A percentile compares a stretch with the other conserved stretches of the same genome.
Conservation (phyloP, 208 protist genomes). For the Herpetomonas tarakana region DNA sequence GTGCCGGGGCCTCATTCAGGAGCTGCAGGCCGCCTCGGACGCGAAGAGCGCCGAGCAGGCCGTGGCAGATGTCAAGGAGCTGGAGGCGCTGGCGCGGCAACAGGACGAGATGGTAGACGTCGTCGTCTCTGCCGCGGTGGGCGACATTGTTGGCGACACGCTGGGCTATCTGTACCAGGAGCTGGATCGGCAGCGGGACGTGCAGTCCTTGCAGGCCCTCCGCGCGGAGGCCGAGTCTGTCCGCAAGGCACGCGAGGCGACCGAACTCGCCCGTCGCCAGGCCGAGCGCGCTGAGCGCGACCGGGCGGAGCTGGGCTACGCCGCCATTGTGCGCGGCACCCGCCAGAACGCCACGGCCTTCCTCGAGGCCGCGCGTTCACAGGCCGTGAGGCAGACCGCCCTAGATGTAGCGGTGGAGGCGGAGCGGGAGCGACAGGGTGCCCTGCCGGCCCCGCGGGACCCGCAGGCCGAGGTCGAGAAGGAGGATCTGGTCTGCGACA, state of each 20-base stretch:
- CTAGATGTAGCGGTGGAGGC: slow-evolving; percentile 52
- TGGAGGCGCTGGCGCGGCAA: slow-evolving; percentile 30
- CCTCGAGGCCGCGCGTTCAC: slow-evolving; percentile 46
- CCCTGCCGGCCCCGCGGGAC: slow-evolving; percentile 20
- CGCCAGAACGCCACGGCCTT: slow-evolving; percentile 66
- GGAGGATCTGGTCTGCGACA: slow-evolving; percentile 69
- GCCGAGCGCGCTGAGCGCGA: slow-evolving; percentile 66
- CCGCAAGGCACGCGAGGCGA: slow-evolving; percentile 69
- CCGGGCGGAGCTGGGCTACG: slow-evolving; percentile 69
- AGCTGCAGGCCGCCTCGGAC: slow-evolving; percentile 88
- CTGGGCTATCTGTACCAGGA: slow-evolving; percentile 87
- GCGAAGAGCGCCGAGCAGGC: slow-evolving; percentile 72
- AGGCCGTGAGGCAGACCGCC: slow-evolving; percentile 54
- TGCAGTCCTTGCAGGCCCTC: slow-evolving; percentile 40
- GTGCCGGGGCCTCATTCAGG: slow-evolving; percentile 89
- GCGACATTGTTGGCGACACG: slow-evolving; percentile 77
- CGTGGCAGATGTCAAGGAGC: slow-evolving; percentile 24
- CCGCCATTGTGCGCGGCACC: slow-evolving; percentile 53
- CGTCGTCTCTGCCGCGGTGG: slow-evolving; percentile 63
- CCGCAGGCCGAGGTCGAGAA: slow-evolving; percentile 14
- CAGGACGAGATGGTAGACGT: slow-evolving; percentile 48
- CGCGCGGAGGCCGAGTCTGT: slow-evolving; percentile 65
- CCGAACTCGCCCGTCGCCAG: slow-evolving; percentile 65
- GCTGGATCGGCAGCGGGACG: slow-evolving; percentile 76
- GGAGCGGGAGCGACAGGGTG: slow-evolving; percentile 45